Evolutionary conservation across 1,139 yeast genomes (phyloP).

Genomic region (Pichia sp.): DNA sequence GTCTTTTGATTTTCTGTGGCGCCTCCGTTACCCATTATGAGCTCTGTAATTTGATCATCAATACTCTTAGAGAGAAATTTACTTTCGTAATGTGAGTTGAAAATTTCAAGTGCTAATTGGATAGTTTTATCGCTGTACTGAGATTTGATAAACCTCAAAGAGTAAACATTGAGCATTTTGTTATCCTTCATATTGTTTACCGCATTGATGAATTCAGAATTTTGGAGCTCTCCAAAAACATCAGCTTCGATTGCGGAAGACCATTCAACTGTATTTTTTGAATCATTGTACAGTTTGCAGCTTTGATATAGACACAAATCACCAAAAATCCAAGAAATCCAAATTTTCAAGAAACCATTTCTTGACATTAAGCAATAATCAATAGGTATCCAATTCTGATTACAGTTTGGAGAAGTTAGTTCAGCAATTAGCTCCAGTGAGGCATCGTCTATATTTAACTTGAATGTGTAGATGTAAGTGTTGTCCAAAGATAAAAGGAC

Average conservation of each 20-base stretch:
- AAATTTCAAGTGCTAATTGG: slow-evolving; percentile 32
- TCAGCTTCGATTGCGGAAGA: slow-evolving; percentile 1
- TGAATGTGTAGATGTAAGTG: slow-evolving; percentile 39
- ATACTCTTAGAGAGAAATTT: slow-evolving; percentile 22
- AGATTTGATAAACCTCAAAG: slow-evolving; percentile 42
- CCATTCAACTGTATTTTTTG: slow-evolving; percentile 11
- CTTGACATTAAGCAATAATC: slow-evolving; percentile 7
- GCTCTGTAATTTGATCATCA: background rate
- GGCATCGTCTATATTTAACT: slow-evolving; percentile 15
- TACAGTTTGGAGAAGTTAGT: slow-evolving; percentile 16
- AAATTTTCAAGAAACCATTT: slow-evolving; percentile 12
- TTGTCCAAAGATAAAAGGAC: slow-evolving; percentile 39
- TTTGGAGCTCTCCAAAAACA: slow-evolving; percentile 9
- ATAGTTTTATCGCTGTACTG: slow-evolving; percentile 37
- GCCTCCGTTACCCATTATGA: background rate
- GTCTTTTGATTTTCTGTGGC: slow-evolving; percentile 19
- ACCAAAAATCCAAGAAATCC: slow-evolving; percentile 26
- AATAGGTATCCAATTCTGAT: slow-evolving; percentile 17
- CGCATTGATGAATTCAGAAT: slow-evolving; percentile 13
- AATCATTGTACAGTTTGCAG: slow-evolving; percentile 13
- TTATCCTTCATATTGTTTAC: slow-evolving; percentile 12
- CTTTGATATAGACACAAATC: slow-evolving; percentile 21
- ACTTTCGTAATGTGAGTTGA: slow-evolving; percentile 25
- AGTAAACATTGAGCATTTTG: slow-evolving; percentile 34
- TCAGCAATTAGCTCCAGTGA: slow-evolving; percentile 4